Percentiles rank a stretch among this genome's conserved stretches.
These are phyloP conservation scores for Diaporthe citrichinensis DNA, from an alignment of 2,329 filamentous ascomycete genomes.

Conservation along the genomic window DNA sequence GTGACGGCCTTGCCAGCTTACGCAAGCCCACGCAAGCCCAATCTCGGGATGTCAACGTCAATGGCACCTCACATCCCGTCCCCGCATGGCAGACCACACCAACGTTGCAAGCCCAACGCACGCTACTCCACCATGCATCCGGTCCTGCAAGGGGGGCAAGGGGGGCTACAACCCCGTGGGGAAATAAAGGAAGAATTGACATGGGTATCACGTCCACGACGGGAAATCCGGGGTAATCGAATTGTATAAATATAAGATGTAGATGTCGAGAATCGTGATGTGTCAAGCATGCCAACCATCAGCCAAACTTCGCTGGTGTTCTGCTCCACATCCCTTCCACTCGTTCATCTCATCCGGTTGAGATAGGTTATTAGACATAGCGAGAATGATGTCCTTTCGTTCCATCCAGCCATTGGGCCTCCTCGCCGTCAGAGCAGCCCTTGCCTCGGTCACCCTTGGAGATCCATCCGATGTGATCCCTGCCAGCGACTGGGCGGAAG, in stretches of 20 bases:
- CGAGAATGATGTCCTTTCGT: constrained; percentile 1
- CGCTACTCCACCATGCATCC: constrained; percentile 14
- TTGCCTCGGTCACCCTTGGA: constrained; percentile 21
- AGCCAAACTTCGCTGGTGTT: not conserved
- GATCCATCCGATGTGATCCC: constrained; percentile 43
- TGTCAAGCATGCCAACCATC: not conserved
- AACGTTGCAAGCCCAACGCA: not conserved
- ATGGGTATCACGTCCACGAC: not conserved
- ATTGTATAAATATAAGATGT: not conserved
- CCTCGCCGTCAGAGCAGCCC: not conserved
- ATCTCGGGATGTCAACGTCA: not conserved
- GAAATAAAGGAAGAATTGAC: not conserved
- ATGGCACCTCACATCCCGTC: constrained; percentile 23
- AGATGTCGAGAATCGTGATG: not conserved
- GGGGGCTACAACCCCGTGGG: not conserved
- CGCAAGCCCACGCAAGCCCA: constrained; percentile 27
- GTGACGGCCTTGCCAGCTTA: not conserved
- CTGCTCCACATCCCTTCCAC: not conserved
- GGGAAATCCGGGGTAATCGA: not conserved
- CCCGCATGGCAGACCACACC: not conserved
- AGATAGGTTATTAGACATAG: constrained; percentile 8
- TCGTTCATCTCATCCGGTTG: constrained; percentile 8
- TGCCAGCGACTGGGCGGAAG: constrained; percentile 41
- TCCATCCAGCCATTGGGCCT: not conserved
- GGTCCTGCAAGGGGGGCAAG: not conserved